Conservation (phyloP, 2,329 filamentous ascomycete species). For the Colletotrichum simmondsii region DNA sequence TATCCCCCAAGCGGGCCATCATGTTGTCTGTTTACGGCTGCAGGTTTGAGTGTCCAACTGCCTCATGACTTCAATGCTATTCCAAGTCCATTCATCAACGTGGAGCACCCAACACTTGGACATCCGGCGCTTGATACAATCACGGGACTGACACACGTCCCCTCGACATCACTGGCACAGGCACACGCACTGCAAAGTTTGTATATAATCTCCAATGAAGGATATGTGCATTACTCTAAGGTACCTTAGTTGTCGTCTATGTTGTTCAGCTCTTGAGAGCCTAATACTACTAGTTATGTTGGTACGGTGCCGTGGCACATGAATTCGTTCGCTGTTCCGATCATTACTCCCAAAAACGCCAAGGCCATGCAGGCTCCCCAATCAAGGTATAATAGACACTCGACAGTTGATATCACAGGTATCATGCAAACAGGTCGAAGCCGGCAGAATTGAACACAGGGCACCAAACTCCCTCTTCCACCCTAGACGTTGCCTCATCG, state of each 20-base stretch:
- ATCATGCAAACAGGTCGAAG: conserved; percentile 32
- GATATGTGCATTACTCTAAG: conserved; percentile 35
- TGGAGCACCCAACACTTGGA: neutral
- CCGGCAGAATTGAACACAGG: conserved; percentile 24
- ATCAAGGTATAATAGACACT: conserved; percentile 23
- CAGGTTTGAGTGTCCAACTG: neutral
- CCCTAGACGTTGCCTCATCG: conserved; percentile 25
- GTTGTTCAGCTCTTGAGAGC: conserved; percentile 30
- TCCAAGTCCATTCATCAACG: neutral
- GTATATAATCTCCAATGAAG: neutral
- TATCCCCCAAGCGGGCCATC: neutral
- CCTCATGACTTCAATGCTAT: neutral
- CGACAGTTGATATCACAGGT: conserved; percentile 32
- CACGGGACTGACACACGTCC: neutral
- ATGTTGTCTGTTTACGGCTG: neutral
- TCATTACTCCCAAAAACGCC: conserved; percentile 33
- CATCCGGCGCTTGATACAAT: neutral
- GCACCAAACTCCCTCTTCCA: conserved; percentile 13
- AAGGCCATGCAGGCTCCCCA: conserved; percentile 31
- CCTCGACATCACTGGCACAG: neutral
- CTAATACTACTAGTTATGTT: conserved; percentile 34
- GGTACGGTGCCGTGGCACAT: conserved; percentile 30
- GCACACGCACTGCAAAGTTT: neutral
- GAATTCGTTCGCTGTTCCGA: conserved; percentile 30
- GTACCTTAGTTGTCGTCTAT: conserved; percentile 31